Conservation (phyloP, 2,329 filamentous ascomycete genomes). For the Grosmannia huntii region DNA sequence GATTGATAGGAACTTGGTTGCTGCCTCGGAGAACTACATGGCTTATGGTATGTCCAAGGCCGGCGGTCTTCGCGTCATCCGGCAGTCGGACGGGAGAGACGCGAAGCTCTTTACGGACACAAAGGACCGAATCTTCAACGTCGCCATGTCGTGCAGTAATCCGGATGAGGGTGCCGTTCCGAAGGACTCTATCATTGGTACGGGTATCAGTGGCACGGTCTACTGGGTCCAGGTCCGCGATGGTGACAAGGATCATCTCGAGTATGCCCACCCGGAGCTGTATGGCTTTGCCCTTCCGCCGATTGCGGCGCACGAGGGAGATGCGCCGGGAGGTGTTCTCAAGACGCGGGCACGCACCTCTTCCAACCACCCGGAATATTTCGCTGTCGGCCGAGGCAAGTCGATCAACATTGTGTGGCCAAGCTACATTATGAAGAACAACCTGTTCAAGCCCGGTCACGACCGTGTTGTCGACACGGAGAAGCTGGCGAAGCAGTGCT, state of each 20-base stretch:
- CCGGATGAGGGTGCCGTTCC: constrained; percentile 40
- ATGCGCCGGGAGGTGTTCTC: constrained; percentile 79
- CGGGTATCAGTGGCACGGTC: constrained; percentile 88
- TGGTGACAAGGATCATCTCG: constrained; percentile 65
- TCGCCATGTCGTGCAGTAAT: constrained; percentile 63
- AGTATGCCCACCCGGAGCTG: constrained; percentile 66
- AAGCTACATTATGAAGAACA: constrained; percentile 48
- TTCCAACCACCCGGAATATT: constrained; percentile 80
- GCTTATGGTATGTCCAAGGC: constrained; percentile 90
- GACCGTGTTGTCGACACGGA: constrained; percentile 72
- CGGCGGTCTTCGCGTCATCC: constrained; percentile 82
- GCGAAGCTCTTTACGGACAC: constrained; percentile 85
- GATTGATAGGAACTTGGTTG: constrained; percentile 83
- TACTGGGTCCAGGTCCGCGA: constrained; percentile 83
- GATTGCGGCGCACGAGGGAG: constrained; percentile 73
- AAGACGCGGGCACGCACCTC: constrained; percentile 93
- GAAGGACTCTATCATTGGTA: constrained; percentile 77
- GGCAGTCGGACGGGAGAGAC: constrained; percentile 85
- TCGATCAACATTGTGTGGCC: constrained; percentile 83
- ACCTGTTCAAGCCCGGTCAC: constrained; percentile 49
- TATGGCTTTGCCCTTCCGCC: constrained; percentile 85
- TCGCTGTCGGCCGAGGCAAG: constrained; percentile 90
- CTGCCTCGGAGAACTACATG: constrained; percentile 83
- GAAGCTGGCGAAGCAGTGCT: constrained; percentile 73
- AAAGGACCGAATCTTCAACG: constrained; percentile 89